Evolutionary conservation across 371 early-diverging fungal species (phyloP).

Genomic region (Vairimorpha ceranae): DNA sequence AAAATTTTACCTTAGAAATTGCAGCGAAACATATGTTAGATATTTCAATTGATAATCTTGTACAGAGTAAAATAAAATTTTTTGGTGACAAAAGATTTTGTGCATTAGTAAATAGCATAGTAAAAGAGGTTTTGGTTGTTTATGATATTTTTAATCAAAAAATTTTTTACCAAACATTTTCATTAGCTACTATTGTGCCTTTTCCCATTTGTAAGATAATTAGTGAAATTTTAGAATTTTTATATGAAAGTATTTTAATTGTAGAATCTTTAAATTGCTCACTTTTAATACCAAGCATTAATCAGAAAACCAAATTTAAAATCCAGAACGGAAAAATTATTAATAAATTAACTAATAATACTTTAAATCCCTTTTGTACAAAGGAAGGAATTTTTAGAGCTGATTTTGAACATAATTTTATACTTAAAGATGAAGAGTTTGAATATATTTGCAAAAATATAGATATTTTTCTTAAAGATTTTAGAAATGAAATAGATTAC

Average conservation of each 20-base stretch:
- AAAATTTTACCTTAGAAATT: constrained; percentile 86
- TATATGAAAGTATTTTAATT: constrained; percentile 94
- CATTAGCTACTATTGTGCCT: constrained; percentile 94
- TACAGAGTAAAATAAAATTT: constrained; percentile 73
- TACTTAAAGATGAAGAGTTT: constrained; percentile 68
- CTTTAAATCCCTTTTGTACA: constrained; percentile 95
- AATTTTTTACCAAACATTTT: constrained; percentile 96
- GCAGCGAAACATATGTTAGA: constrained; percentile 91
- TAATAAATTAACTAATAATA: constrained; percentile 90
- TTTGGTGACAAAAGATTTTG: constrained; percentile 84
- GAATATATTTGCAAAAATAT: constrained; percentile 73
- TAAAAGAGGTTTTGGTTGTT: constrained; percentile 98
- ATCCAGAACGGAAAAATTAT: constrained; percentile 81
- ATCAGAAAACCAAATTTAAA: constrained; percentile 70
- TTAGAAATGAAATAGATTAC: constrained; percentile 23
- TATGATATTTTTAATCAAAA: constrained; percentile 98
- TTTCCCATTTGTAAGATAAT: constrained; percentile 87
- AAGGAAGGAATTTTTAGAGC: constrained; percentile 93
- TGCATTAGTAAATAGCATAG: constrained; percentile 91
- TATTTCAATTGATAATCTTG: constrained; percentile 96
- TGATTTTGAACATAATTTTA: constrained; percentile 81
- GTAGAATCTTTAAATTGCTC: constrained; percentile 75
- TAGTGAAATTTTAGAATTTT: constrained; percentile 88
- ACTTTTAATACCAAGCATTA: constrained; percentile 84
- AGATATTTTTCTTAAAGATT: constrained; percentile 64